Base-by-base conservation (phyloP, 169 alveolate genomes). In the Cryptosporidium muris region DNA sequence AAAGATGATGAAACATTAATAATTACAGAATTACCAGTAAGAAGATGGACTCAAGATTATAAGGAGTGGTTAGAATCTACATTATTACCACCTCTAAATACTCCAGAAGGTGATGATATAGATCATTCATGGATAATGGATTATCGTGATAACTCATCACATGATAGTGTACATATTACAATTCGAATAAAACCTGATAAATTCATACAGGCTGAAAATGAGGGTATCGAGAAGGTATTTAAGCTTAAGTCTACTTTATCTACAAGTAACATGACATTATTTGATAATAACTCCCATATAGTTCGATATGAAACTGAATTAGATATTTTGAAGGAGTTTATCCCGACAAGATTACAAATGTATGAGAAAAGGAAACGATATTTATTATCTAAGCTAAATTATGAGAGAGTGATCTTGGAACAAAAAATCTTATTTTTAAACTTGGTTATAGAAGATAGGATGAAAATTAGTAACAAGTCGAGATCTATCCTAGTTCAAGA, bases 1-100 rank as follows among this genome's bases (percentile, higher is more conserved):
- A 89, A 65, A 4, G 90, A 88, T 51, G 93, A 90, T 63, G 90
- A 89, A 60, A 91, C 92, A 40, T 89, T 88, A 38, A 95, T 92
- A 38, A 82, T 91, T 34, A 95, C 98, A 38, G 99, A 98, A 91
- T 93, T 98, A n/a, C 99, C 99, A 2, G 92, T 98, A 60, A 94
- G 95, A 60, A 95, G 93, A 82, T 97, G 99, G 99, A 97, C 99
- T 14, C 95, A 96, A 92, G 99, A 96, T 90, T 97, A 96, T 92
- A 95, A 96, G 85, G 97, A 93, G 63, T 96, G 95, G 93, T 89
- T 96, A 63, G 98, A 97, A 88, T 90, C 91, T 14, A 74, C 91
- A 60, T 60, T 82, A 62, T 42, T 80, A 16, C 91, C 90, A 1
- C 25, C 25, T 25, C 67, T 74, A 38, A 66, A 66, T 8, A 74